A percentile compares a stretch with the other conserved stretches of the same genome.
Evolutionary conservation across 2,329 filamentous ascomycete species (phyloP).

Genomic region (Fusarium subtropicale): DNA sequence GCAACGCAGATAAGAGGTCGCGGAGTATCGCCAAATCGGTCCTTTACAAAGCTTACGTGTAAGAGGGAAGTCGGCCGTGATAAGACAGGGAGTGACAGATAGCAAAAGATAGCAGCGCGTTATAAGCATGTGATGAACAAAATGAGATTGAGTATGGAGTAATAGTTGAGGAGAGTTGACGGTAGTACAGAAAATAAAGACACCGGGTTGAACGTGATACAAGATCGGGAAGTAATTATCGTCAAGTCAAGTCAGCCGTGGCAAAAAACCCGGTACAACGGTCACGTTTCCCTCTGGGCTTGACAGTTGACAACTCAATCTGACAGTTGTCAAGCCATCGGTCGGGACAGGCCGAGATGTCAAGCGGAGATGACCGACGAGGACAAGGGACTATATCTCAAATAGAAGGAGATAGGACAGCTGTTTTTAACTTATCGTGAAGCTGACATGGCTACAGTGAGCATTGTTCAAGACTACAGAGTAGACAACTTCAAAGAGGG

Average conservation of each 20-base stretch:
- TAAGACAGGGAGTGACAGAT: background rate
- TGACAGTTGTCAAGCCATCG: background rate
- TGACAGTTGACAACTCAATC: background rate
- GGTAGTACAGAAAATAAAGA: background rate
- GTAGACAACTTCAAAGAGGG: background rate
- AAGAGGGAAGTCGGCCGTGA: background rate
- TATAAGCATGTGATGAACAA: background rate
- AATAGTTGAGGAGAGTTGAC: background rate
- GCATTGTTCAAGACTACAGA: background rate
- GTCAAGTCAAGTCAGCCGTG: background rate
- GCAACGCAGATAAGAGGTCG: background rate
- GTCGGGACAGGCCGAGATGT: conserved; percentile 30
- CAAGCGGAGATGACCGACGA: conserved; percentile 29
- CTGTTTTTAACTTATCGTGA: conserved; percentile 2
- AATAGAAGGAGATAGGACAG: conserved; percentile 26
- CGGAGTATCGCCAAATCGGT: background rate
- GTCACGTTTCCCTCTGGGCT: background rate
- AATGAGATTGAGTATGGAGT: background rate
- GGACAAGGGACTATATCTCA: conserved; percentile 10
- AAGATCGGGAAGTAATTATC: background rate
- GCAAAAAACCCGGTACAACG: conserved; percentile 3
- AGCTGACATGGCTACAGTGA: conserved; percentile 10
- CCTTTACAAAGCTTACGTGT: background rate
- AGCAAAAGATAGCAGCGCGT: background rate
- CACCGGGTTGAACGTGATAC: background rate